Conservation (phyloP, 805 yeast species). For the Suhomyces canberraensis region DNA sequence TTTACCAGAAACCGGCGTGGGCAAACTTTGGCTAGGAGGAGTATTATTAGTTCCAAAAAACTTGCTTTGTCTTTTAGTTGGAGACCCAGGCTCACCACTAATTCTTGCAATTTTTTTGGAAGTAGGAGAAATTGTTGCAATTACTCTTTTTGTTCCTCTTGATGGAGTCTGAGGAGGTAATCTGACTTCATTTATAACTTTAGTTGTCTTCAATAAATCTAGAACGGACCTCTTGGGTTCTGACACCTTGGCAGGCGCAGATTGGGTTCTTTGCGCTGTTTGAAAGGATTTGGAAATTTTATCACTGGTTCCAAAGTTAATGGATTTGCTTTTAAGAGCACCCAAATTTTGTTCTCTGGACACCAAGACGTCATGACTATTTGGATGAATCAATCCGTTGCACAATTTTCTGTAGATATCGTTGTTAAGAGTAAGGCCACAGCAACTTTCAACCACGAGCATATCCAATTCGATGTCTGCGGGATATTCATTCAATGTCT, state of each 20-base stretch:
- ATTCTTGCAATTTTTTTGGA: slow-evolving; percentile 9
- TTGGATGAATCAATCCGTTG: slow-evolving; percentile 65
- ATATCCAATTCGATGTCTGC: slow-evolving; percentile 37
- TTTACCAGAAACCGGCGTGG: slow-evolving; percentile 5
- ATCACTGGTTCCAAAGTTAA: not conserved
- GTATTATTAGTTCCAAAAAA: slow-evolving; percentile 8
- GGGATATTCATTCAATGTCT: slow-evolving; percentile 59
- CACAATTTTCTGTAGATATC: slow-evolving; percentile 57
- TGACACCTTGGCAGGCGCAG: slow-evolving; percentile 3
- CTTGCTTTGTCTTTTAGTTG: slow-evolving; percentile 8
- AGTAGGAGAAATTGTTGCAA: slow-evolving; percentile 9
- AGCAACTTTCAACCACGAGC: slow-evolving; percentile 41
- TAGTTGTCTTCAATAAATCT: slow-evolving; percentile 1
- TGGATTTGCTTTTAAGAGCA: slow-evolving; percentile 11
- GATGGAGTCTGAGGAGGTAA: not conserved
- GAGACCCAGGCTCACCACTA: slow-evolving; percentile 4
- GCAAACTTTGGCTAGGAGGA: slow-evolving; percentile 11
- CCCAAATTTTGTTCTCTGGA: slow-evolving; percentile 45
- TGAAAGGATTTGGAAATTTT: not conserved
- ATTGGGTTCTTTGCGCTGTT: slow-evolving; percentile 1
- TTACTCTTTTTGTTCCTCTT: not conserved
- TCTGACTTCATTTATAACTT: not conserved
- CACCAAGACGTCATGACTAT: slow-evolving; percentile 43
- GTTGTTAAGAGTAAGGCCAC: slow-evolving; percentile 44
- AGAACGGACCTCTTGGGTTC: not conserved